Percentiles rank a stretch among this genome's conserved stretches.
These are phyloP conservation scores for Ambrosiella beaveri DNA, from an alignment of 2,329 filamentous ascomycete species.

Conservation along the genomic window DNA sequence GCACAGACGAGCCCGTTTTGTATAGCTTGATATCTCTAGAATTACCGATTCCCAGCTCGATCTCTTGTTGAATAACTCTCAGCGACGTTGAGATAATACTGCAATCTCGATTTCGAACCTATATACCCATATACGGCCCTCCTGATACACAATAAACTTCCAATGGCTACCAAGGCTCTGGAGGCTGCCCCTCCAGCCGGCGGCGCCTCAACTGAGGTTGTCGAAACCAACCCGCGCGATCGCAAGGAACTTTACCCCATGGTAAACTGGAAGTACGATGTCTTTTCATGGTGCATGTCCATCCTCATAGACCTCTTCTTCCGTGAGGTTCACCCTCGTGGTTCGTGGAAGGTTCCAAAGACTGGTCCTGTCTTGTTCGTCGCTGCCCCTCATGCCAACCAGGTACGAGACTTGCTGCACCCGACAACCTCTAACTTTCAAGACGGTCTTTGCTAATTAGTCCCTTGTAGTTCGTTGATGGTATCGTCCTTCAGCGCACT, in stretches of 20 bases:
- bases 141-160: too few relatives aligned
- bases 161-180: not conserved
- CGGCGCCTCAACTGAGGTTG: not conserved
- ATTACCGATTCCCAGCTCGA: not conserved
- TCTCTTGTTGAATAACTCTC: not conserved
- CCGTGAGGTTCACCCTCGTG: slow-evolving; percentile 85
- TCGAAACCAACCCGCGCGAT: not conserved
- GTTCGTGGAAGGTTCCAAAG: slow-evolving; percentile 85
- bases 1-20: not conserved
- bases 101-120: not conserved
- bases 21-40: not conserved
- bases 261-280: slow-evolving; percentile 60
- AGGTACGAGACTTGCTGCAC: slow-evolving; percentile 36
- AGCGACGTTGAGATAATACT: not conserved
- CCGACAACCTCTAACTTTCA: not conserved
- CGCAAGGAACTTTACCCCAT: slow-evolving; percentile 46
- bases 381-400: slow-evolving; percentile 90
- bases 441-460: not conserved
- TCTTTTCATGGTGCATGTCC: slow-evolving; percentile 59
- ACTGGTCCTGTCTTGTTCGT: slow-evolving; percentile 86
- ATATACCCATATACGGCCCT: not conserved
- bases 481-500: slow-evolving; percentile 79
- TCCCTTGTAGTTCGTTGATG: slow-evolving; percentile 69
- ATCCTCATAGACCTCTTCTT: slow-evolving; percentile 94
- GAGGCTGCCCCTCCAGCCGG: not conserved